Base-by-base conservation (phyloP, 2,329 filamentous ascomycete species). In the Exutisphaerella laricina region DNA sequence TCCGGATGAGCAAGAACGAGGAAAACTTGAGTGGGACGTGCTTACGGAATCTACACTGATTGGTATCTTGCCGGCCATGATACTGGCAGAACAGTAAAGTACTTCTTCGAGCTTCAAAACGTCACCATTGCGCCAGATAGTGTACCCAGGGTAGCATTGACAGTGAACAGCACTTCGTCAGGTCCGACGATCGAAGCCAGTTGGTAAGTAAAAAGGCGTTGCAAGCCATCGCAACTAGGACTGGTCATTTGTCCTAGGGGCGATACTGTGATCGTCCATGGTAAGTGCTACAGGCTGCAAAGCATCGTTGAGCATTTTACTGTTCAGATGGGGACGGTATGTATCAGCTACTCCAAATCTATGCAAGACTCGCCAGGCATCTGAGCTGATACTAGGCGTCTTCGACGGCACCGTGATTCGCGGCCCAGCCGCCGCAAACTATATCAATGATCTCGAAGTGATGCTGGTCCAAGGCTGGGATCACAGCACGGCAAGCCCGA, bases 361-460 rank as follows among this genome's bases (percentile, higher is more conserved):
- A n/a, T n/a, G n/a, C n/a, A n/a, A n/a, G n/a, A n/a, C n/a, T n/a
- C n/a, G n/a, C n/a, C n/a, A n/a, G n/a, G n/a, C n/a, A n/a, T n/a
- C n/a, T n/a, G n/a, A n/a, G n/a, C n/a, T n/a, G n/a, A n/a, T n/a
- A n/a, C n/a, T n/a, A n/a, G 80, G 80, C 1, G 60, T 81, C 1
- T 67, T 75, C 22, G 80, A 80, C 0, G 70, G 69, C 4, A 74
- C 84, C 21, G 60, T 81, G 16, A 78, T 82, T 51, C 70, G 80
- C 43, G 79, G 78, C 0, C 79, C 78, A 0, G 68, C 71, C 0
- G 71, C 73, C 3, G 66, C 70, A 9, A 69, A 77, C 50, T 82
- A 81, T 50, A 78, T 84, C 46, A 67, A 73, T 33, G 80, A 85
- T 53, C 65, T 82, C 0, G 80, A 80, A 12, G 49, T 55, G 5